Conservation (phyloP, 1,139 yeast genomes). For the Starmera stellimalicola region DNA sequence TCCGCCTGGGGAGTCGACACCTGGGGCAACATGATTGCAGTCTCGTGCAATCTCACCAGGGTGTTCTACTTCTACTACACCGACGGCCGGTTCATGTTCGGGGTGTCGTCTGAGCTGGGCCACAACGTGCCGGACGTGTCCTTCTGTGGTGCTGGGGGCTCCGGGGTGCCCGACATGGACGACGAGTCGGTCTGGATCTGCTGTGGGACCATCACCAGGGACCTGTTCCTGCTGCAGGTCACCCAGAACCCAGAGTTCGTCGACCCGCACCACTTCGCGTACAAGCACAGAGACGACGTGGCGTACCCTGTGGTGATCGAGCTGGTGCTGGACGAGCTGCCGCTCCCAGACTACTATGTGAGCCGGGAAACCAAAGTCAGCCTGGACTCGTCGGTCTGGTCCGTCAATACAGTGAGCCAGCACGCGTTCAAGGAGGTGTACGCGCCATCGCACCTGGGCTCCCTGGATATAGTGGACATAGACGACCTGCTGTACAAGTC, state of each 20-base stretch:
- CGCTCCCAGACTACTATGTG: not conserved
- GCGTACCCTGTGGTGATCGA: not conserved
- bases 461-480: constrained; percentile 31
- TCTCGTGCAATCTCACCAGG: constrained; percentile 50
- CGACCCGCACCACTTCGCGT: not conserved
- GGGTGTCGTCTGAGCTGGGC: constrained; percentile 30
- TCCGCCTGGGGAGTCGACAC: constrained; percentile 64
- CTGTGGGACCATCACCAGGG: constrained; percentile 22
- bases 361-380: not conserved
- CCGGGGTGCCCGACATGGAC: constrained; percentile 25
- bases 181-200: constrained; percentile 37
- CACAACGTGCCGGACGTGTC: constrained; percentile 56
- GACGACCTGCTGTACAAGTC: constrained; percentile 30
- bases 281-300: not conserved
- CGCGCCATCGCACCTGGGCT: constrained; percentile 38
- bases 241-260: not conserved
- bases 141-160: no score
- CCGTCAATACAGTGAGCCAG: constrained; percentile 32
- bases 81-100: constrained; percentile 4
- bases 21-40: constrained; percentile 33
- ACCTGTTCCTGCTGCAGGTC: not conserved
- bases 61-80: constrained; percentile 33
- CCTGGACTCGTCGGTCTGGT: constrained; percentile 31
- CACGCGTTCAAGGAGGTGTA: constrained; percentile 39
- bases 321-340: not conserved